Percentiles rank a stretch among this genome's conserved stretches.
Conservation (phyloP, 2,329 filamentous ascomycete species). For the Aspergillus aculeatinus region DNA sequence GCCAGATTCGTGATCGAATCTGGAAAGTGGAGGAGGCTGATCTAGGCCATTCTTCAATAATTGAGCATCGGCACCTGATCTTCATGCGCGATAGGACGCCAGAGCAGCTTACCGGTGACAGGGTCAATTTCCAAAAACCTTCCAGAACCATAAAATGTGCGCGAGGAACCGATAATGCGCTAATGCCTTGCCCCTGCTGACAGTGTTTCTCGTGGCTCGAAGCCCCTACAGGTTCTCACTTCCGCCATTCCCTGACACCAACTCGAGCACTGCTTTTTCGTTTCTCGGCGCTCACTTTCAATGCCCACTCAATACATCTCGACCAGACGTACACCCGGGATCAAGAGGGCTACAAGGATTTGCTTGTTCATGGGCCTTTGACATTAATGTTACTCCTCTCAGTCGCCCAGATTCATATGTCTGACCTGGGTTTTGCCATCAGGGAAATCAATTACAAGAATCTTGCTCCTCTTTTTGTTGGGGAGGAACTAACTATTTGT, state of each 20-base stretch:
- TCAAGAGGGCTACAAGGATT: conserved; percentile 70
- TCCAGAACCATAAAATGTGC: conserved; percentile 38
- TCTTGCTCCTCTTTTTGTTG: conserved; percentile 74
- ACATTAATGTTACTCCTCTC: conserved; percentile 74
- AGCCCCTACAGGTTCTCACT: conserved; percentile 54
- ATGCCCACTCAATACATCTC: conserved; percentile 88
- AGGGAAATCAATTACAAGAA: conserved; percentile 73
- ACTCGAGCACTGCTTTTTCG: conserved; percentile 75
- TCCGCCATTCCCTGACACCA: conserved; percentile 62
- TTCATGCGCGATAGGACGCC: conserved; percentile 58
- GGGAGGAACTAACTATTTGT: conserved; percentile 69
- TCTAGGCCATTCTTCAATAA: conserved; percentile 46
- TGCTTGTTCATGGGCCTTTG: conserved; percentile 86
- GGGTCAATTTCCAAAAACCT: conserved; percentile 22
- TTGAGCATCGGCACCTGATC: conserved; percentile 62
- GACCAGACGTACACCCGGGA: conserved; percentile 68
- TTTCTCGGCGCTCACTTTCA: conserved; percentile 88
- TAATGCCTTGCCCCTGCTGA: conserved; percentile 18
- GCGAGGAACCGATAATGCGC: conserved; percentile 15
- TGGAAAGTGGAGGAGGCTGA: conserved; percentile 46
- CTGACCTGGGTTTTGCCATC: conserved; percentile 42
- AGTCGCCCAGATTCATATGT: conserved; percentile 59
- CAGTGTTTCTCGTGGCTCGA: conserved; percentile 13
- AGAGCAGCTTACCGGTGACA: conserved; percentile 32
- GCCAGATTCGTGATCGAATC: conserved; percentile 41